These are phyloP conservation scores for Schizophyllum amplum DNA, from an alignment of 1,284 basidiomycete genomes.

Conservation along the genomic window DNA sequence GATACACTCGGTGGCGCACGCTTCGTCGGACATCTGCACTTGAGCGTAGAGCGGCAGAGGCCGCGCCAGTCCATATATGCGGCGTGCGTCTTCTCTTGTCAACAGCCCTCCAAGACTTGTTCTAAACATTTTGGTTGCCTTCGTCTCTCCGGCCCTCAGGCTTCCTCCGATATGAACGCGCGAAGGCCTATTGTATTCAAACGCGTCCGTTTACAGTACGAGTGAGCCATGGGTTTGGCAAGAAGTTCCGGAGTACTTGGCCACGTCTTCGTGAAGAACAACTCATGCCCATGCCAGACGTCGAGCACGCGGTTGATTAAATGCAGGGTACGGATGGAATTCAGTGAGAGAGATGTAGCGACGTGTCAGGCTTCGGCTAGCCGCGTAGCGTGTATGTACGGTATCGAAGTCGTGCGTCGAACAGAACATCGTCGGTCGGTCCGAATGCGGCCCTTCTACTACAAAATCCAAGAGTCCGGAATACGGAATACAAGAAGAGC, in stretches of 20 bases:
- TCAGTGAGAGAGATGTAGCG: background rate
- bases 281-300: no score
- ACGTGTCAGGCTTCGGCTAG: no score
- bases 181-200: background rate
- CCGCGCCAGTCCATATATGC: background rate
- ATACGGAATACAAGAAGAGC: background rate
- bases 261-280: no score
- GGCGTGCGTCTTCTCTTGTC: background rate
- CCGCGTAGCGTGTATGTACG: no score
- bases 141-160: background rate
- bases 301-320: background rate
- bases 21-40: background rate
- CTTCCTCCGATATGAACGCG: background rate
- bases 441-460: background rate
- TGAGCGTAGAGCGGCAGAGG: background rate
- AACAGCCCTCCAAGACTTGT: background rate
- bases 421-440: no score
- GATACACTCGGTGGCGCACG: background rate
- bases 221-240: background rate
- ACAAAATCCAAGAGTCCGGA: constrained; percentile 5
- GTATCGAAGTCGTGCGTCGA: no score
- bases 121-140: no score
- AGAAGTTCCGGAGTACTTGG: background rate
- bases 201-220: background rate
- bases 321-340: background rate